phyloP scores from a whole-genome alignment of 768 basidiomycete species.

The Mycena galopus region DNA sequence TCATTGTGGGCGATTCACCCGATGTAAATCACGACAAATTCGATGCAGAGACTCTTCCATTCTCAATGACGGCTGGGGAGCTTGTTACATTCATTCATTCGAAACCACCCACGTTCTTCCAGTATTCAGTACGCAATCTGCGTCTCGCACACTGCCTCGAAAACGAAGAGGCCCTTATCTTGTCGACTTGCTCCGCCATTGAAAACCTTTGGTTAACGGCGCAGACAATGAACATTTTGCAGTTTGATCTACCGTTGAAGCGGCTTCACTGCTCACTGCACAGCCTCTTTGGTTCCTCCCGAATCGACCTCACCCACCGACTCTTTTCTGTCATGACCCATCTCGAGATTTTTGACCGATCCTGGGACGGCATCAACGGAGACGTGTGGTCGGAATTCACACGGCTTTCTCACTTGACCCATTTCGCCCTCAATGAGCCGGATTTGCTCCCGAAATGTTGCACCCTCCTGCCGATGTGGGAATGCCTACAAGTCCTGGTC shows the following conservation, averaged over 20 bases:
- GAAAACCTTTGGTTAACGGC: not conserved
- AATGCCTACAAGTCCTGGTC: not conserved
- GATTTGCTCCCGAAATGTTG: not conserved
- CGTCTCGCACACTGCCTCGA: not conserved
- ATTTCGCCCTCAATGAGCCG: not conserved
- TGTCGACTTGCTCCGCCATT: not conserved
- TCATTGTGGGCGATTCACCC: not conserved
- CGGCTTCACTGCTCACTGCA: not conserved
- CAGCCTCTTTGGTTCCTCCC: not conserved
- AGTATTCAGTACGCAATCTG: not conserved
- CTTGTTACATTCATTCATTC: not conserved
- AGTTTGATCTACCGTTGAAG: not conserved
- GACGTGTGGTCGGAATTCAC: not conserved
- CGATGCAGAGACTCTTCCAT: not conserved
- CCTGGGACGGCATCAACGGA: not conserved
- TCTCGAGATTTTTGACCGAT: not conserved
- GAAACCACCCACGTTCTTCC: not conserved
- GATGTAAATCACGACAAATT: not conserved
- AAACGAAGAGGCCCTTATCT: not conserved
- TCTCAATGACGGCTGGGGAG: no score
- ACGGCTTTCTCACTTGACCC: not conserved
- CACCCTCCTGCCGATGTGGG: not conserved
- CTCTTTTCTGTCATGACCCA: not conserved
- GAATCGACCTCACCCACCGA: not conserved
- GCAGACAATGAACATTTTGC: no score